Evolutionary conservation across 345 rosid species (phyloP), one percentile per base, ranked within the genome.

Genomic region (Populus davidiana): DNA sequence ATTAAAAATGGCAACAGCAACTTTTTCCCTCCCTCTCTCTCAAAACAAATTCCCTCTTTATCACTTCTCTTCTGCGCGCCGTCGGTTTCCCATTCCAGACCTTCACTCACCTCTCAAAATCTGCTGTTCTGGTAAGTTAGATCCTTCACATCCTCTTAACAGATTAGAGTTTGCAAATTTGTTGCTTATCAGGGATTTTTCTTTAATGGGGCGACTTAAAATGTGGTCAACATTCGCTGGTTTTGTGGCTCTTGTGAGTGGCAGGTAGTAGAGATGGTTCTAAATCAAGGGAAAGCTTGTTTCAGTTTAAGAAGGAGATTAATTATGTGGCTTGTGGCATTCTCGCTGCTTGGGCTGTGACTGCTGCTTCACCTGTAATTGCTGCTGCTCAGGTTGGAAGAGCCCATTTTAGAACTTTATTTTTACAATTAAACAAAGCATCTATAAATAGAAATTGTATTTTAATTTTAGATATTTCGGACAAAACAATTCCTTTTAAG

Each of bases 361-460:
- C 92, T 18, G 38, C 89, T 59, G 88, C 93, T 59, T 89, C 94
- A 31, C 97, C 99, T 54, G 96, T 90, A 16, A 73, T 91, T 75
- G 99, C 99, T 73, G 93, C 93, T 71, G 80, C 81, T 83, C 92
- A 87, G 97, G 99, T 93, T 64, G 59, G 74, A 63, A 2, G 25
- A 12, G 56, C 33, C 78, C 31, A 56, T 6, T 75, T 47, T 63
- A 14, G 54, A 75, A 49, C 0, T 75, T 31, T 16, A n/a, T 18
- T 25, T 47, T 75, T 67, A 59, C 18, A 1, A 47, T 47, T 16
- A 47, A 29, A 63, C 17, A 25, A 63, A 23, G 36, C 16, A 12
- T 23, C 16, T 63, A 29, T 8, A 33, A 63, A 23, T 63, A 25
- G 5, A 13, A 23, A 23, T 63, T 25, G 25, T 61, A 9, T 61